Percentiles rank a stretch among this genome's conserved stretches.
Evolutionary conservation across 352 stramenopile species (phyloP).

Genomic region (Achlya hypogyna): DNA sequence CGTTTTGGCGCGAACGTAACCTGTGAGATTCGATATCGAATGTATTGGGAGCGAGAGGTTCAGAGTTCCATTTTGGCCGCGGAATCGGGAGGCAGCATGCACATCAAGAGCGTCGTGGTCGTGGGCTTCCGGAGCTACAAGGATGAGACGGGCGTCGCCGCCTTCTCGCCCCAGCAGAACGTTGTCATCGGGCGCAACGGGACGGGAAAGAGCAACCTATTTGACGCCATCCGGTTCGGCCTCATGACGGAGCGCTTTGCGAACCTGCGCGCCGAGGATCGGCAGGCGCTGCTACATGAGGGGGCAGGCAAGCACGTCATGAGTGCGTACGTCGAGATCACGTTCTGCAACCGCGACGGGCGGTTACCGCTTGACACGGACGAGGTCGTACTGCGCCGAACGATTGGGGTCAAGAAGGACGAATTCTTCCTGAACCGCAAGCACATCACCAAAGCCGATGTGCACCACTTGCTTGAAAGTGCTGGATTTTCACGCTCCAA

Average conservation of each 20-base stretch:
- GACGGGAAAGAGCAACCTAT: slow-evolving; percentile 97
- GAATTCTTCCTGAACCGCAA: slow-evolving; percentile 99
- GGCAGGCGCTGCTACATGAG: slow-evolving; percentile 94
- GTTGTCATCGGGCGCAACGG: slow-evolving; percentile 98
- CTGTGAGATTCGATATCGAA: neutral
- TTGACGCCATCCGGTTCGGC: slow-evolving; percentile 99
- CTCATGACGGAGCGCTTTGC: slow-evolving; percentile 89
- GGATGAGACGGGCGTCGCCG: slow-evolving; percentile 81
- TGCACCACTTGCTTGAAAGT: slow-evolving; percentile 97
- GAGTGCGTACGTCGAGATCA: slow-evolving; percentile 97
- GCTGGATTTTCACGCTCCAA: slow-evolving; percentile 98
- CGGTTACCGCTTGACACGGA: slow-evolving; percentile 87
- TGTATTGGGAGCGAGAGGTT: neutral
- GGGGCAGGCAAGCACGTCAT: slow-evolving; percentile 91
- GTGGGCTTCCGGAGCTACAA: slow-evolving; percentile 94
- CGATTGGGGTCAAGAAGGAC: slow-evolving; percentile 99
- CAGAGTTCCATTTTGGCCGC: neutral
- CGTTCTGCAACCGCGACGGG: slow-evolving; percentile 99
- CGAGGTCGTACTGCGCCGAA: slow-evolving; percentile 94
- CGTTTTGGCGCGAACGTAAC: neutral
- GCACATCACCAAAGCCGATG: slow-evolving; percentile 96
- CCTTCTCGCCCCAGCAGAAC: slow-evolving; percentile 93
- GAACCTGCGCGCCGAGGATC: slow-evolving; percentile 87
- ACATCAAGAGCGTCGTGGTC: slow-evolving; percentile 95
- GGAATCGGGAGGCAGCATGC: slow-evolving; percentile 52